Conservation (phyloP, 2,329 filamentous ascomycete genomes). For the Botryosphaeria agaves region DNA sequence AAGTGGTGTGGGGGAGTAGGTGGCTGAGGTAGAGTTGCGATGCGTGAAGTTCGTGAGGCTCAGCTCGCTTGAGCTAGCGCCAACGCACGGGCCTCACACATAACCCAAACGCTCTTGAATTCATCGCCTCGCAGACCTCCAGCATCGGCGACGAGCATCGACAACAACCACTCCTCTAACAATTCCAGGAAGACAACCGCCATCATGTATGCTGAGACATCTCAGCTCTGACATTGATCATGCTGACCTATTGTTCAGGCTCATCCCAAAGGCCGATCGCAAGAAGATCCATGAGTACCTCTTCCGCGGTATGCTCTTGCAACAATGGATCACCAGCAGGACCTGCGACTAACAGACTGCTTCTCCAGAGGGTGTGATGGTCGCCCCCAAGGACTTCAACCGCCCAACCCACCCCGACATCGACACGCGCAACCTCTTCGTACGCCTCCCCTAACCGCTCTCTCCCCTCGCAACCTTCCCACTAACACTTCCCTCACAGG, state of each 20-base stretch:
- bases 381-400: slow-evolving; percentile 99
- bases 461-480: not conserved
- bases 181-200: slow-evolving; percentile 10
- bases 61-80: not conserved
- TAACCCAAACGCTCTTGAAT: too few species aligned
- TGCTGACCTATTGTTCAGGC: slow-evolving; percentile 35
- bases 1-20: not conserved
- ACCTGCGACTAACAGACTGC: slow-evolving; percentile 5
- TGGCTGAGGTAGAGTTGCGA: not conserved
- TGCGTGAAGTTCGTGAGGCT: not conserved
- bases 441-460: slow-evolving; percentile 18
- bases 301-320: slow-evolving; percentile 36
- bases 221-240: not conserved
- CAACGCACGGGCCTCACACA: not conserved
- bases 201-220: slow-evolving; percentile 21
- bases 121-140: too few species aligned
- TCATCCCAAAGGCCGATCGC: slow-evolving; percentile 99
- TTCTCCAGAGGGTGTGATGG: slow-evolving; percentile 56
- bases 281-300: slow-evolving; percentile 99
- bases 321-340: slow-evolving; percentile 4
- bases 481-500: slow-evolving; percentile 18
- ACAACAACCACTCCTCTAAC: not conserved
- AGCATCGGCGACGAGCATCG: slow-evolving; percentile 1
- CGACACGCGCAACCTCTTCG: slow-evolving; percentile 98
- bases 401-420: slow-evolving; percentile 94